Evolutionary conservation across 306 rosid genomes (phyloP).

Genomic region (Lathyrus tuberosus): DNA sequence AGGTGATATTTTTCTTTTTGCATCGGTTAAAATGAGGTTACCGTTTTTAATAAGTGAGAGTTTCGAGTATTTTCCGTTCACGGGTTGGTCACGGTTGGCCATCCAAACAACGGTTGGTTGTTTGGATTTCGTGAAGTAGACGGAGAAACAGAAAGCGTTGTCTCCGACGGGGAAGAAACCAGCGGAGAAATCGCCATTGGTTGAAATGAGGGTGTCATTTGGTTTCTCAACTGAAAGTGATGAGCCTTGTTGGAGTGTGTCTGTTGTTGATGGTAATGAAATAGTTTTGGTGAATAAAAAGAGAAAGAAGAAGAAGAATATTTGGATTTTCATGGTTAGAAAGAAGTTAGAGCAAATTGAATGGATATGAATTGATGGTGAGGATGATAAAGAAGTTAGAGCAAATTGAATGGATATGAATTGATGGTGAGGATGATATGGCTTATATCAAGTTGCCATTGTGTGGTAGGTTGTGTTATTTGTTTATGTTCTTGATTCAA

Average conservation of each 20-base stretch:
- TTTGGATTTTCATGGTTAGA: slow-evolving; percentile 26
- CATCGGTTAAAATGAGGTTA: slow-evolving; percentile 53
- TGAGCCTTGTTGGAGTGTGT: slow-evolving; percentile 41
- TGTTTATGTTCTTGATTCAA: too few species aligned
- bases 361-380: background rate
- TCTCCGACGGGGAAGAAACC: slow-evolving; percentile 55
- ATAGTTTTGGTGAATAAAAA: slow-evolving; percentile 12
- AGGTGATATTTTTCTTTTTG: slow-evolving; percentile 33
- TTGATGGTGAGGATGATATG: background rate
- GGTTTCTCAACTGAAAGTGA: slow-evolving; percentile 53
- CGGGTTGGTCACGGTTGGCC: slow-evolving; percentile 60
- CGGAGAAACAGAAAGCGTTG: slow-evolving; percentile 62
- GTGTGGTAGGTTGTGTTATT: background rate
- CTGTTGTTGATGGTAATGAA: slow-evolving; percentile 36
- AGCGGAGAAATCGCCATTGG: slow-evolving; percentile 50
- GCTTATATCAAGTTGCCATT: background rate
- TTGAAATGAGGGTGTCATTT: slow-evolving; percentile 40
- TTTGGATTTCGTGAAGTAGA: slow-evolving; percentile 47
- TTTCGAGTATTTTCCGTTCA: slow-evolving; percentile 52
- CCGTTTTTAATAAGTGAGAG: slow-evolving; percentile 48
- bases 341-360: background rate
- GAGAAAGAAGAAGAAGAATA: slow-evolving; percentile 22
- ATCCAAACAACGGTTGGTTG: too few species aligned
- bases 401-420: background rate
- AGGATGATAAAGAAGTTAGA: background rate